These are phyloP conservation scores for Penicillium canescens DNA, from an alignment of 495 filamentous ascomycete genomes.

Conservation along the genomic window DNA sequence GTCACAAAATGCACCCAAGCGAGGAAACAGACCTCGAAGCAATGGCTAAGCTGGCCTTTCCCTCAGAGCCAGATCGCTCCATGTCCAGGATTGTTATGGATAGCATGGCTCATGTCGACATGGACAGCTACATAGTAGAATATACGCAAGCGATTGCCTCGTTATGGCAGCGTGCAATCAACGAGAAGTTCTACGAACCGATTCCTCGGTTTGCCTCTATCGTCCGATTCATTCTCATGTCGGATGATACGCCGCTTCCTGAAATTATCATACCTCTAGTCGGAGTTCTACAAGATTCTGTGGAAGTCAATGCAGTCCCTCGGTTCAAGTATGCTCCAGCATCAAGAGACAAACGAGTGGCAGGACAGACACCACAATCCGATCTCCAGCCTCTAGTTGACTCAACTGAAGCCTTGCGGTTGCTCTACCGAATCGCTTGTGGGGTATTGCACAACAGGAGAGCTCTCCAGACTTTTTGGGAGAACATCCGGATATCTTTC, in stretches of 20 bases:
- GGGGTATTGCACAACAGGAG: conserved; percentile 43
- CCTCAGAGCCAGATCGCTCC: conserved; percentile 51
- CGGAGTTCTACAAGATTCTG: conserved; percentile 53
- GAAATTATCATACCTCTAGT: conserved; percentile 53
- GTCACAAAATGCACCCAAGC: conserved; percentile 49
- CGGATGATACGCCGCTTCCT: conserved; percentile 46
- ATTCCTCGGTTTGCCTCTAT: conserved; percentile 60
- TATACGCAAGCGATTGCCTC: conserved; percentile 53
- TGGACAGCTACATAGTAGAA: conserved; percentile 49
- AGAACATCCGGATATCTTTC: conserved; percentile 59
- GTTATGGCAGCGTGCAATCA: conserved; percentile 63
- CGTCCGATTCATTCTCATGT: conserved; percentile 52
- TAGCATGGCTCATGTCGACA: conserved; percentile 41
- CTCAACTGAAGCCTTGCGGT: conserved; percentile 54
- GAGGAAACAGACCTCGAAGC: conserved; percentile 57
- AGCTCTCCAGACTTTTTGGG: conserved; percentile 58
- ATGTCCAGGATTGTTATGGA: conserved; percentile 62
- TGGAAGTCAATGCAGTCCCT: conserved; percentile 59
- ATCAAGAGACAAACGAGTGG: conserved; percentile 37
- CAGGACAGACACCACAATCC: conserved; percentile 42
- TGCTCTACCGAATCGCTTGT: conserved; percentile 59
- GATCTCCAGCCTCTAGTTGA: conserved; percentile 52
- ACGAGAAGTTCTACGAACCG: conserved; percentile 59
- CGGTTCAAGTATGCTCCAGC: conserved; percentile 49
- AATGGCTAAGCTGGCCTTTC: conserved; percentile 50